Conservation (phyloP, 2,329 filamentous ascomycete species). For the Fusarium algeriense region DNA sequence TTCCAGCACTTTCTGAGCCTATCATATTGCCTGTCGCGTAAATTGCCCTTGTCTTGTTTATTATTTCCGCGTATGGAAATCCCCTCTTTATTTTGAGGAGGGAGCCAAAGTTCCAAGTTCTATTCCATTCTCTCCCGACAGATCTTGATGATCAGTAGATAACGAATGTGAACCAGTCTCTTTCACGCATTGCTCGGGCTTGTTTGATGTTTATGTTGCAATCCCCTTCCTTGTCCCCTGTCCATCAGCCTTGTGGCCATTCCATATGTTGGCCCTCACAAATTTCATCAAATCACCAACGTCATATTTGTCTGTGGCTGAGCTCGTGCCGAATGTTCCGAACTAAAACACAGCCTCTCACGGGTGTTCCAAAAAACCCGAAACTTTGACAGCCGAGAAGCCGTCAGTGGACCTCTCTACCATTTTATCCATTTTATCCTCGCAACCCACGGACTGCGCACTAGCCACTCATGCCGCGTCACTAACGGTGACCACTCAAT, state of each 20-base stretch:
- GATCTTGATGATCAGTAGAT: neutral
- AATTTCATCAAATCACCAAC: neutral
- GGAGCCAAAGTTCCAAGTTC: neutral
- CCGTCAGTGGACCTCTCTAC: neutral
- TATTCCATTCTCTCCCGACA: neutral
- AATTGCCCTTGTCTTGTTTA: neutral
- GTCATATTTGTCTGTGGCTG: neutral
- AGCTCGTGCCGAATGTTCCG: conserved; percentile 1
- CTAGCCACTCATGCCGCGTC: neutral
- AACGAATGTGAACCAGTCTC: neutral
- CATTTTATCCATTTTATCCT: neutral
- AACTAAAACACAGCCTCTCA: conserved; percentile 1
- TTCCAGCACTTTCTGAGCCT: neutral
- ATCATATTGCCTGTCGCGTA: neutral
- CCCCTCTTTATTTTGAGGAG: neutral
- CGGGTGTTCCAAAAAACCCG: neutral
- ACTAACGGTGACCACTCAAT: neutral
- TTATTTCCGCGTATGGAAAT: neutral
- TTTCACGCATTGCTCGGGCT: neutral
- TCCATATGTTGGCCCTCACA: neutral
- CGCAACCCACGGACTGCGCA: neutral
- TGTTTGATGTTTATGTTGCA: neutral
- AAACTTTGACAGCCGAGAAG: neutral
- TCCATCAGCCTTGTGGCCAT: neutral
- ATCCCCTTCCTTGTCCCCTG: neutral